phyloP scores from a whole-genome alignment of 164 flowering plant species.

The Aristolochia contorta region DNA sequence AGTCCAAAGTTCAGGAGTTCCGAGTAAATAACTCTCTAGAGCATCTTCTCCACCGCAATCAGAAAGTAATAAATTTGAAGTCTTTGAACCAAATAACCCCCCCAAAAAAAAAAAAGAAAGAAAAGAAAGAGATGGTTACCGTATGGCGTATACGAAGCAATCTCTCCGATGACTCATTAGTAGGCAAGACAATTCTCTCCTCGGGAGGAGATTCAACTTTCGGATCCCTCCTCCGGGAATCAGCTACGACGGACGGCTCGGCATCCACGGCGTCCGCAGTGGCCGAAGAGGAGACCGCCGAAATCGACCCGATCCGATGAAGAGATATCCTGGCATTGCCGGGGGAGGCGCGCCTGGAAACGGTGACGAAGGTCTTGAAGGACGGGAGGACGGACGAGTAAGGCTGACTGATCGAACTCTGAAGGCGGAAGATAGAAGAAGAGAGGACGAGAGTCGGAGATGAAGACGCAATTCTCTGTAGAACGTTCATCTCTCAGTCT shows the following conservation, averaged over 20 bases:
- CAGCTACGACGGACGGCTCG: background rate
- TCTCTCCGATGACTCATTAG: slow-evolving; percentile 59
- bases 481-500: background rate
- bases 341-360: background rate
- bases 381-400: background rate
- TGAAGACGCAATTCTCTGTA: background rate
- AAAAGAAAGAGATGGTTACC: slow-evolving; percentile 18
- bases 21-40: background rate
- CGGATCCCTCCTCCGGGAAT: background rate
- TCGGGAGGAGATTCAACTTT: background rate
- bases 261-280: background rate
- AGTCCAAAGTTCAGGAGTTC: background rate
- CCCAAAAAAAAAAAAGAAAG: background rate
- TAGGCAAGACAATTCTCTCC: slow-evolving; percentile 54
- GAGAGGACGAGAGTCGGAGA: background rate
- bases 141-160: slow-evolving; percentile 79
- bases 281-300: background rate
- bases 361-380: background rate
- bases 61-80: too few relatives aligned
- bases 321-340: background rate
- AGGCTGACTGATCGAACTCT: background rate
- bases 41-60: background rate
- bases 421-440: background rate
- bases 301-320: background rate
- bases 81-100: background rate